These are phyloP conservation scores for Polygonum aviculare DNA, from an alignment of 148 eudicot genomes.

Conservation along the genomic window DNA sequence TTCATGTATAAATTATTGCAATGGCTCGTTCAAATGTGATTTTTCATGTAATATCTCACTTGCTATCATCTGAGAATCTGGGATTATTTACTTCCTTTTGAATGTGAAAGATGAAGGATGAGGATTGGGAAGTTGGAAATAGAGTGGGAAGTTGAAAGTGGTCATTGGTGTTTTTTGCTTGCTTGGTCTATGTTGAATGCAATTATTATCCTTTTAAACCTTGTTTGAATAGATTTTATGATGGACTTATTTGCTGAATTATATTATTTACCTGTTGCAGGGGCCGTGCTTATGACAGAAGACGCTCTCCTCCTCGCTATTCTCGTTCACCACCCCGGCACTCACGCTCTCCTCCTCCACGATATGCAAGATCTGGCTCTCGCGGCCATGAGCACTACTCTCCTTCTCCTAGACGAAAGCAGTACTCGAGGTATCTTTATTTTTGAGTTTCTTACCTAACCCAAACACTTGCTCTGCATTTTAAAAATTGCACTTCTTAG, in stretches of 20 bases:
- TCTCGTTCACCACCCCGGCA: conserved; percentile 60
- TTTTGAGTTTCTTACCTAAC: background rate
- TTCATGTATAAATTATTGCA: background rate
- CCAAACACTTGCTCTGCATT: background rate
- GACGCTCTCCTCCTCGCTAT: conserved; percentile 68
- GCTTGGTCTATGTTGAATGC: background rate
- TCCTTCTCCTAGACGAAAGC: conserved; percentile 59
- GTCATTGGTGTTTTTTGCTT: background rate
- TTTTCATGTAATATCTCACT: background rate
- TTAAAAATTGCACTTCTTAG: background rate
- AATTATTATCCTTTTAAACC: background rate
- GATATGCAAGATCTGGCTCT: conserved; percentile 57
- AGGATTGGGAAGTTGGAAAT: background rate
- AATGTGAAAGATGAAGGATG: background rate
- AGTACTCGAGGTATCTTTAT: conserved; percentile 39
- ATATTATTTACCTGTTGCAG: conserved; percentile 13
- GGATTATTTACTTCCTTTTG: background rate
- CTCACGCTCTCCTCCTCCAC: conserved; percentile 69
- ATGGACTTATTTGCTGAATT: background rate
- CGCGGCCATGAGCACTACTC: conserved; percentile 51
- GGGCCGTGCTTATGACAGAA: conserved; percentile 52
- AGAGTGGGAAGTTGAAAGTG: background rate
- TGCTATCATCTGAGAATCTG: background rate
- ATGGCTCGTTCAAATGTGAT: background rate
- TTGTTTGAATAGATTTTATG: background rate